A percentile compares a stretch with the other conserved stretches of the same genome.
phyloP scores from a whole-genome alignment of 768 basidiomycete genomes.

The Mycena sanguinolenta region DNA sequence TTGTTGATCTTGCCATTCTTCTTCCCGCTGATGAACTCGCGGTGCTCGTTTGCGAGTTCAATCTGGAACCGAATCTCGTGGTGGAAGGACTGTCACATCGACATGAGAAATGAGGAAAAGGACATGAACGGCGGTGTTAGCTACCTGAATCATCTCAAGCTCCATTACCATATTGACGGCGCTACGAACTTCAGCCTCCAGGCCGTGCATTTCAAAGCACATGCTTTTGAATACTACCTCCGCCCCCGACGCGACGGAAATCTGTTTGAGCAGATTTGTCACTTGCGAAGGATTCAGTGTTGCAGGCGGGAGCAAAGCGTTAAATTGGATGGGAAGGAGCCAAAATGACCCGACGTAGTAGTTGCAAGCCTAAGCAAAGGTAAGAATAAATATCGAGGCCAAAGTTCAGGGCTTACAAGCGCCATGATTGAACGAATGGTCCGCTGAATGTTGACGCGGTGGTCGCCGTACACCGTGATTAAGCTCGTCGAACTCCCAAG shows the following conservation, averaged over 20 bases:
- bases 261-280: slow-evolving; percentile 86
- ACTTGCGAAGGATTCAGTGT: slow-evolving; percentile 87
- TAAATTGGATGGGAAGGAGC: slow-evolving; percentile 94
- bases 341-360: slow-evolving; percentile 98
- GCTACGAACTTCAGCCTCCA: slow-evolving; percentile 90
- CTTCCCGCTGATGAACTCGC: slow-evolving; percentile 98
- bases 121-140: slow-evolving; percentile 32
- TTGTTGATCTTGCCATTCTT: slow-evolving; percentile 99
- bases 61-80: slow-evolving; percentile 99
- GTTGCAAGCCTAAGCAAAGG: slow-evolving; percentile 81
- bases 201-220: slow-evolving; percentile 97
- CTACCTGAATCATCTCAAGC: slow-evolving; percentile 90
- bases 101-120: slow-evolving; percentile 19
- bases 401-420: slow-evolving; percentile 69
- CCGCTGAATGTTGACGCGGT: slow-evolving; percentile 93
- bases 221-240: slow-evolving; percentile 97
- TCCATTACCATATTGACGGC: slow-evolving; percentile 91
- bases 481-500: slow-evolving; percentile 93
- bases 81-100: slow-evolving; percentile 80
- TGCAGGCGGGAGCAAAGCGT: slow-evolving; percentile 87
- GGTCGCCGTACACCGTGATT: slow-evolving; percentile 94
- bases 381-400: slow-evolving; percentile 1
- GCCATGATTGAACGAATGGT: slow-evolving; percentile 96
- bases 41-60: slow-evolving; percentile 96
- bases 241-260: slow-evolving; percentile 88